Evolutionary conservation across 345 rosid species (phyloP), one percentile per base, ranked within the genome.

Genomic region (Hirschfeldia incana): DNA sequence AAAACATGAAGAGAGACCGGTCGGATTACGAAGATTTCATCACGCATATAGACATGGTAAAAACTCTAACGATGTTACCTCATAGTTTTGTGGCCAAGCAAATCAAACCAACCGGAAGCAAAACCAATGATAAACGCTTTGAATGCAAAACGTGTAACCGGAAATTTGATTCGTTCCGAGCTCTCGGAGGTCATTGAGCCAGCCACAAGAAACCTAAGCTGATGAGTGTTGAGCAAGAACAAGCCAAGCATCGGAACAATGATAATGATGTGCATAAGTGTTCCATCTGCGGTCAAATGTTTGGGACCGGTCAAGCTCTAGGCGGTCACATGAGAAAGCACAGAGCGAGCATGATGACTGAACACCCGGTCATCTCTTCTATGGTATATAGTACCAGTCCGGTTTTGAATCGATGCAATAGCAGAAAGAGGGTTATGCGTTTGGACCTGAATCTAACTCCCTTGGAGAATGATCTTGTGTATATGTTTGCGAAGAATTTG

Each of bases 291-390:
- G 84, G 85, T 11, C 86, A 81, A 51, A 81, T 84, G 80, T 90
- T 90, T 65, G 76, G 84, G 1, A 46, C 78, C 62, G 92, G 94
- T 12, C 94, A 90, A 80, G 94, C 94, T 81, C 49, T 90, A 72
- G 94, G 94, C 15, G 92, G 94, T 61, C 94, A 90, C 36, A 88
- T 90, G 92, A 86, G 94, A 83, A 79, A 85, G 63, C 94, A 90
- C 74, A 83, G 85, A 64, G 37, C 67, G 7, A 69, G 32, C 36
- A 16, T 61, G 28, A 42, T 59, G 8, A 2, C 57, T 16, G 66
- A 68, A 32, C 69, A 65, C 11, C 0, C 49, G 8, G 55, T 32
- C 58, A 0, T 67, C 8, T 58, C 76, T 71, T 81, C 73, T 0
- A 5, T 21, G 0, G 80, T 69, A 21, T 64, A 81, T 39, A 39